A percentile compares a stretch with the other conserved stretches of the same genome.
Conservation (phyloP, 1,284 basidiomycete genomes). For the Ganoderma lingzhi region DNA sequence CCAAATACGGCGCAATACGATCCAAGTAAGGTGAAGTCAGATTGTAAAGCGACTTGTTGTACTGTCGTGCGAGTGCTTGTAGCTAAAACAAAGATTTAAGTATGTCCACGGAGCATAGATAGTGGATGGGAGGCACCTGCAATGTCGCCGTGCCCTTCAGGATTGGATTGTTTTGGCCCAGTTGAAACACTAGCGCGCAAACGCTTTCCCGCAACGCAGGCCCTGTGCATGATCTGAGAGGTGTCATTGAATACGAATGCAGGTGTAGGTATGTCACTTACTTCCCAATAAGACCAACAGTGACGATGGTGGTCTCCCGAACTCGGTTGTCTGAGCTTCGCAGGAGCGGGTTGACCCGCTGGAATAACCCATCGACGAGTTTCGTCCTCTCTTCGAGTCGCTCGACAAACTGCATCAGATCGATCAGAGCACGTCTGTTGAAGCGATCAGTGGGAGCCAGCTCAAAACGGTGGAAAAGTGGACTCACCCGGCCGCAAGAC, state of each 20-base stretch:
- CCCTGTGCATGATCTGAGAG: conserved; percentile 54
- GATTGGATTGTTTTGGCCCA: conserved; percentile 73
- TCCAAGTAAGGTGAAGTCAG: conserved; percentile 78
- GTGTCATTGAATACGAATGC: neutral
- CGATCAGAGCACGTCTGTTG: conserved; percentile 56
- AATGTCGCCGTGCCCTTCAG: conserved; percentile 74
- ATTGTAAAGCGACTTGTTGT: conserved; percentile 73
- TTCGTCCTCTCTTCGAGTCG: conserved; percentile 38
- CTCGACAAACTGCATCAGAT: conserved; percentile 54
- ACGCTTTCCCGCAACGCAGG: conserved; percentile 69
- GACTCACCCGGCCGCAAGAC: conserved; percentile 73
- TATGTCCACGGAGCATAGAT: neutral
- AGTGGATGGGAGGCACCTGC: conserved; percentile 57
- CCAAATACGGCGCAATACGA: conserved; percentile 73
- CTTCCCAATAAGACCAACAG: conserved; percentile 70
- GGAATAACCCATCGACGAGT: conserved; percentile 54
- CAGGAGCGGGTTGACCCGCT: conserved; percentile 44
- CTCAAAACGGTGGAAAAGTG: neutral
- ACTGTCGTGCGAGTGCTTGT: conserved; percentile 59
- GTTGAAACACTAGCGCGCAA: conserved; percentile 71
- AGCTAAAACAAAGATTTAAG: conserved; percentile 54
- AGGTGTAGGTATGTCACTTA: conserved; percentile 45
- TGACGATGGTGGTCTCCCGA: conserved; percentile 68
- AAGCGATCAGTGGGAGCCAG: conserved; percentile 9
- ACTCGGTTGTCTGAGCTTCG: conserved; percentile 50